Conservation (phyloP, 176 grass and related monocot species). For the Miscanthus lutarioriparius region DNA sequence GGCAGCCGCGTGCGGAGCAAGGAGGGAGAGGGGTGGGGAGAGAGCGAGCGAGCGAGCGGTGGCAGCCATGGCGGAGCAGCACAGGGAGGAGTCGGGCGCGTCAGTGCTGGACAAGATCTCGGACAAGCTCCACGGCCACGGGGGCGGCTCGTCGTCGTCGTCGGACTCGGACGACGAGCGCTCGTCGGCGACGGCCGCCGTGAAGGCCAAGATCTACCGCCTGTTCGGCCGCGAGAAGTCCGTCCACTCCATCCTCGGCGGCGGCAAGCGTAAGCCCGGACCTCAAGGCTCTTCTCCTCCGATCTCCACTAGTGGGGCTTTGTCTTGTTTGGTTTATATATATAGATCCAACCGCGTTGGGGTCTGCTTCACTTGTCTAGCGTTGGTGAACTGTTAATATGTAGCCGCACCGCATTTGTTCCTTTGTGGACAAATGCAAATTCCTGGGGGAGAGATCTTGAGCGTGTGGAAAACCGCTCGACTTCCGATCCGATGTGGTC, state of each 20-base stretch:
- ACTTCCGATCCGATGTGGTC: not conserved
- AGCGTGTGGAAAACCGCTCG: not conserved
- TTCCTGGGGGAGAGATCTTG: not conserved
- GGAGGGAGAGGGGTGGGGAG: not conserved
- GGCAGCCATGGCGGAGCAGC: conserved; percentile 65
- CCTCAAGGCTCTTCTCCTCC: not conserved
- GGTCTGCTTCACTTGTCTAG: conserved; percentile 1
- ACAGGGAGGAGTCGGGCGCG: conserved; percentile 47
- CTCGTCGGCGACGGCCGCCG: conserved; percentile 7
- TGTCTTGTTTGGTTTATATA: not conserved
- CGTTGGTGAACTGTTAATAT: not conserved
- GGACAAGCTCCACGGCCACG: conserved; percentile 51
- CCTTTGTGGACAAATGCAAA: not conserved
- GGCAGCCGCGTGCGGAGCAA: not conserved
- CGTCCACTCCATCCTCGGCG: conserved; percentile 66
- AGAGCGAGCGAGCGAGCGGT: not conserved
- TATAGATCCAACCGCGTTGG: conserved; percentile 29
- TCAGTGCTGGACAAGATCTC: conserved; percentile 57
- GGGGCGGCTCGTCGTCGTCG: conserved; percentile 34
- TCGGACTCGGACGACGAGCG: conserved; percentile 58
- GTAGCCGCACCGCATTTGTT: not conserved
- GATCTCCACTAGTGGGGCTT: not conserved
- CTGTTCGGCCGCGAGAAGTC: conserved; percentile 62
- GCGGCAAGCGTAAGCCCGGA: conserved; percentile 46
- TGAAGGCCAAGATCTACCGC: conserved; percentile 73